phyloP scores from a whole-genome alignment of 2,329 filamentous ascomycete species.

The Emmonsiellopsis sp. region DNA sequence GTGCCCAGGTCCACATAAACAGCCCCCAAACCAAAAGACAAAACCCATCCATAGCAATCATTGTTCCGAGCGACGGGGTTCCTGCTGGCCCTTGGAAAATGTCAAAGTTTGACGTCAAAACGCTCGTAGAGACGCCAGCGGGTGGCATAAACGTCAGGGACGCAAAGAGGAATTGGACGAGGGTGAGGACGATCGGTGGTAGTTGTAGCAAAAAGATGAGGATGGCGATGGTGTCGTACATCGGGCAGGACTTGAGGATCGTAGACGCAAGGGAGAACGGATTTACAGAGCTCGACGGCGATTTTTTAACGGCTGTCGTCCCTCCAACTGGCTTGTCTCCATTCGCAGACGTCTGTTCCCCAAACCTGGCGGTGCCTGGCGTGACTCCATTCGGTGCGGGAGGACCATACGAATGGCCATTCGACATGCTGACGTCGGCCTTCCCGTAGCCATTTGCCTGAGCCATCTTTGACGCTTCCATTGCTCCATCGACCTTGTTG shows the following conservation, averaged over 20 bases:
- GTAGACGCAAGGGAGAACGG: slow-evolving; percentile 71
- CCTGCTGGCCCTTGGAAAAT: slow-evolving; percentile 82
- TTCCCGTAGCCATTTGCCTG: slow-evolving; percentile 28
- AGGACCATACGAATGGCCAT: slow-evolving; percentile 24
- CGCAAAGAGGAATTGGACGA: slow-evolving; percentile 87
- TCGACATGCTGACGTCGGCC: slow-evolving; percentile 24
- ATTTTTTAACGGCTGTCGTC: slow-evolving; percentile 17
- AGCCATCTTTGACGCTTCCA: slow-evolving; percentile 22
- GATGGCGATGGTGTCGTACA: slow-evolving; percentile 92
- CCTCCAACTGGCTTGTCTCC: slow-evolving; percentile 16
- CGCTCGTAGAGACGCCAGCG: slow-evolving; percentile 64
- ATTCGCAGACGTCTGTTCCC: slow-evolving; percentile 20
- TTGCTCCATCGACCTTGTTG: slow-evolving; percentile 18
- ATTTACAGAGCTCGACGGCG: slow-evolving; percentile 46
- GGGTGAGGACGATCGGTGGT: slow-evolving; percentile 74
- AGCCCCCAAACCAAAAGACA: slow-evolving; percentile 73
- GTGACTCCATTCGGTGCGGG: slow-evolving; percentile 18
- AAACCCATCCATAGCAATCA: slow-evolving; percentile 73
- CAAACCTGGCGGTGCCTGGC: slow-evolving; percentile 9
- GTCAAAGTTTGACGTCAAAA: slow-evolving; percentile 71
- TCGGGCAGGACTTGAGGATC: slow-evolving; percentile 78
- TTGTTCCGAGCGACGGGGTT: slow-evolving; percentile 75
- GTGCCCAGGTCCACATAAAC: slow-evolving; percentile 76
- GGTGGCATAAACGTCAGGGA: slow-evolving; percentile 86
- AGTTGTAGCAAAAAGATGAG: slow-evolving; percentile 92